Evolutionary conservation across 2,329 filamentous ascomycete species (phyloP), one percentile per base, ranked within the genome.

Genomic region (Emergomyces orientalis): DNA sequence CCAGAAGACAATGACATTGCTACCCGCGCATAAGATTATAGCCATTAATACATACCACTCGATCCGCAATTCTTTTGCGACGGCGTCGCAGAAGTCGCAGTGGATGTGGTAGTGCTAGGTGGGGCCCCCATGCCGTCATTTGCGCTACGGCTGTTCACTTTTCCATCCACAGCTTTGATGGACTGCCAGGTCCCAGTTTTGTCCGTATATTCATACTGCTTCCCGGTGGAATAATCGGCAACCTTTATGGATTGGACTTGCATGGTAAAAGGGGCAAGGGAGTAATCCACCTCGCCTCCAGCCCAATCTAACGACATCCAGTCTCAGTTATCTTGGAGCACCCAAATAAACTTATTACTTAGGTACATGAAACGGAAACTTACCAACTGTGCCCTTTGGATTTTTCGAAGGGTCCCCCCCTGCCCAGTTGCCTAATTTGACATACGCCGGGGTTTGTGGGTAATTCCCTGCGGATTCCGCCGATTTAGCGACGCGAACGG

Each of bases 391-490:
- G 17, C 43, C 61, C 25, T 7, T 57, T 32, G 67, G 63, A 65
- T 78, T 77, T 62, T 13, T 11, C 17, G 65, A 65, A 34, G 77
- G 68, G 65, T 78, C 76, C 63, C 88, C 88, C 67, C 86, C 87
- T 52, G 84, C 82, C 86, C 87, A 89, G 67, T 83, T 82, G 66
- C 88, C 88, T 52, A 90, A 75, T 75, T 86, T 87, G 71, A 90
- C 72, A 74, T 86, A 83, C 84, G 88, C 87, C 59, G 88, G 88
- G 11, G 87, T 88, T 79, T 90, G 88, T 57, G 88, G 88, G 79
- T 83, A 90, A 67, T 81, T 80, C 62, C 76, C 72, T 56, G 82
- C 84, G 58, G 86, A 86, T 60, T 88, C 82, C 17, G 74, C 76
- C 67, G 82, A 82, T 63, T 77, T 79, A 61, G 90, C 78, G 55